Base-by-base conservation (phyloP, 2,329 filamentous ascomycete species). In the Fusarium citri region DNA sequence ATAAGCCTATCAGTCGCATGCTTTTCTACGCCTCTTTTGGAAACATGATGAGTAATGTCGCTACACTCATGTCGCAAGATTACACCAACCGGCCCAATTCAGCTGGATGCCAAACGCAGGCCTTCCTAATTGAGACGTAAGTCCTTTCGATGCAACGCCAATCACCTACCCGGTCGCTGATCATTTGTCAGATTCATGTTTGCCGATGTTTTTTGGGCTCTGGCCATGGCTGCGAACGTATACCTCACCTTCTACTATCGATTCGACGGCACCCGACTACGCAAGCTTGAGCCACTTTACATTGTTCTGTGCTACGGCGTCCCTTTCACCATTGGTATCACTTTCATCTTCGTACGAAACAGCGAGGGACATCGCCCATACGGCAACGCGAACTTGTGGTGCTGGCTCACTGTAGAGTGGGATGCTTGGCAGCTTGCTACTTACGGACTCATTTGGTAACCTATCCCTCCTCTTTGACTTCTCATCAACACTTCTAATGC, bases 391-490 rank as follows among this genome's bases (percentile, higher is more conserved):
- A 62, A 62, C 22, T 34, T 62, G 25, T 62, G 59, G 59, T 62
- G 59, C 9, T 62, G 59, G 59, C 46, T 62, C 9, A 62, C 59
- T 3, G 59, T 62, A 1, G 46, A 62, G 12, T 62, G 59, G 59
- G 59, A 62, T 54, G 59, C 59, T 12, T 62, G 56, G 59, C 59
- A 62, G 56, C 59, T 62, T 31, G 59, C 59, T 11, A 62, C 59
- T 3, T 62, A 62, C 6, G 56, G 56, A 46, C 56, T 61, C 8
- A 62, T 62, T 15, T 62, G 59, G 59, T 62, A 61, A 62, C 1
- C 4, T 5, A 41, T 41, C 20, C 25, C 23, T n/a, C 11, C 43
- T 51, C 11, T 14, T 60, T 31, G 1, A 5, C n/a, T 40, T 2
- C 1, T 26, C 3, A 11, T 22, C 0, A 6, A 61, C 30, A 41